Conservation (phyloP, 768 basidiomycete species). For the Leucocoprinus sp. region DNA sequence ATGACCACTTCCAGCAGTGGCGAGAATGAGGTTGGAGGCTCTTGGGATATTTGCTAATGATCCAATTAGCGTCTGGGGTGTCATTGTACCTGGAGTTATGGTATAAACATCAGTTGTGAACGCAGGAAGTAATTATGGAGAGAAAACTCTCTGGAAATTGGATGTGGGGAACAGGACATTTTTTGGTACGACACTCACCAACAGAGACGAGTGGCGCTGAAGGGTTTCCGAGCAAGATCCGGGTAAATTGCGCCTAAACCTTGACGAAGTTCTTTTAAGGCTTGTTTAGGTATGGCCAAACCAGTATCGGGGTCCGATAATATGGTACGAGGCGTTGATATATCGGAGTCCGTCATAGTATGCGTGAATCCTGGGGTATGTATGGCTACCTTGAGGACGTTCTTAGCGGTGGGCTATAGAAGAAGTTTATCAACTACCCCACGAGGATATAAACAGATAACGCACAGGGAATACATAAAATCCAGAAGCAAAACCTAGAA, state of each 20-base stretch:
- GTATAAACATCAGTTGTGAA: not conserved
- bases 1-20: constrained; percentile 86
- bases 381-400: constrained; percentile 71
- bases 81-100: constrained; percentile 73
- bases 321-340: constrained; percentile 76
- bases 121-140: not conserved
- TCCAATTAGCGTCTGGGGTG: constrained; percentile 79
- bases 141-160: not conserved
- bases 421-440: not conserved
- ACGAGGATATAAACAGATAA: constrained; percentile 2
- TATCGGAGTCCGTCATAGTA: constrained; percentile 24
- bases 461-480: constrained; percentile 82
- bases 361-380: constrained; percentile 70
- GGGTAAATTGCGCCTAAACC: constrained; percentile 61
- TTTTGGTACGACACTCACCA: constrained; percentile 46
- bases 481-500: constrained; percentile 64
- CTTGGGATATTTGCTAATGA: constrained; percentile 67
- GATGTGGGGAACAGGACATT: not conserved
- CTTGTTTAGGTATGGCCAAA: constrained; percentile 55
- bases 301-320: constrained; percentile 50
- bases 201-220: constrained; percentile 71
- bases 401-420: constrained; percentile 56
- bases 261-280: constrained; percentile 41
- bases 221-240: constrained; percentile 64
- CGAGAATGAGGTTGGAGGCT: constrained; percentile 59